A percentile compares a stretch with the other conserved stretches of the same genome.
Evolutionary conservation across 1,139 yeast genomes (phyloP).

Genomic region (Lodderomyces elongisporus): DNA sequence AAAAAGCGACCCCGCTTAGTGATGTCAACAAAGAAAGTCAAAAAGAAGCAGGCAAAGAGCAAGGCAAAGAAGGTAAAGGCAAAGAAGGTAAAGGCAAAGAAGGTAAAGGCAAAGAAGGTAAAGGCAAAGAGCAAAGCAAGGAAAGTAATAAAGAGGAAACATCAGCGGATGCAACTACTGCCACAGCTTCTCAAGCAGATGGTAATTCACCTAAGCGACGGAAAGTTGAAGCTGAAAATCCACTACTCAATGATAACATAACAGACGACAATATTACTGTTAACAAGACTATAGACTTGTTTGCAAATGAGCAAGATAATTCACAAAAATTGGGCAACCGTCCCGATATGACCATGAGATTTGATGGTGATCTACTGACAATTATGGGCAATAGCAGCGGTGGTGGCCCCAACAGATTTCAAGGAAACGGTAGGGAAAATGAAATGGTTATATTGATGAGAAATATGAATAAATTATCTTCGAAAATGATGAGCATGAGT

Average conservation of each 20-base stretch:
- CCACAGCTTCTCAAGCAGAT: neutral
- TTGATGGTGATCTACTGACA: constrained; percentile 25
- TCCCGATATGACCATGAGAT: constrained; percentile 88
- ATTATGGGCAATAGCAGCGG: neutral
- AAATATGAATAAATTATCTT: constrained; percentile 84
- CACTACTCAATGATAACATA: constrained; percentile 1
- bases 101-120: too few species aligned
- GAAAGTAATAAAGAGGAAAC: constrained; percentile 12
- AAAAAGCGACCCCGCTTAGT: constrained; percentile 20
- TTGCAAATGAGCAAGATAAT: constrained; percentile 78
- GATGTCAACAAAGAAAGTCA: constrained; percentile 15
- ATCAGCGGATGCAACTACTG: constrained; percentile 1
- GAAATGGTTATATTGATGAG: constrained; percentile 71
- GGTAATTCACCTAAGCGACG: constrained; percentile 3
- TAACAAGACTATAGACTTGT: constrained; percentile 63
- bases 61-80: too few species aligned
- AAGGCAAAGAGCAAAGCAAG: too few species aligned
- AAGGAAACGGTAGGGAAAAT: constrained; percentile 22
- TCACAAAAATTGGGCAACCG: constrained; percentile 71
- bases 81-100: too few species aligned
- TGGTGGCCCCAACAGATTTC: too few species aligned
- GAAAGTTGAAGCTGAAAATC: constrained; percentile 4
- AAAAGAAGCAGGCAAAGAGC: constrained; percentile 13
- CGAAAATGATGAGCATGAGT: constrained; percentile 67
- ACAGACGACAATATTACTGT: constrained; percentile 20